A percentile compares a stretch with the other conserved stretches of the same genome.
Conservation (phyloP, 1,284 basidiomycete genomes). For the Boletus putidus region DNA sequence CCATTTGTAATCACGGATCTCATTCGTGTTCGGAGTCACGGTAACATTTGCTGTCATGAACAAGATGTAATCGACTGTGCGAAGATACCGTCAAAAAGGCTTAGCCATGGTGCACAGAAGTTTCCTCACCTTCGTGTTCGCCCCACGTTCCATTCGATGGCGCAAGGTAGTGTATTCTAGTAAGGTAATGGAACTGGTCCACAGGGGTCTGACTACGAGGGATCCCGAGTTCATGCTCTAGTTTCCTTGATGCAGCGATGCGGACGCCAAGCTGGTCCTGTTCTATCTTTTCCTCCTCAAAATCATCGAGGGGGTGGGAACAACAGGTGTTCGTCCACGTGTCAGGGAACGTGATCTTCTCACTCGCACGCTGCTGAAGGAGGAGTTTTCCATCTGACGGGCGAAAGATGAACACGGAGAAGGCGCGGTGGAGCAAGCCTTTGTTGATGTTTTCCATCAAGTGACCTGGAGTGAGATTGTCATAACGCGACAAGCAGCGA, state of each 20-base stretch:
- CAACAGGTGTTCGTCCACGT: constrained; percentile 99
- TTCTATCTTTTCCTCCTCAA: constrained; percentile 79
- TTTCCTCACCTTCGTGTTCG: constrained; percentile 88
- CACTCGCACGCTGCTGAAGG: constrained; percentile 90
- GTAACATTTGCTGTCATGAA: constrained; percentile 90
- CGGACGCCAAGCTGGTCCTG: constrained; percentile 83
- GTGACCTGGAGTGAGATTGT: constrained; percentile 57
- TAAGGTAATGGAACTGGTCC: constrained; percentile 92
- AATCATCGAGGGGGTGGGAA: constrained; percentile 94
- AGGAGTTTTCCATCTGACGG: constrained; percentile 94
- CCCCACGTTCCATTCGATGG: constrained; percentile 94
- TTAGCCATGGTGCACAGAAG: neutral
- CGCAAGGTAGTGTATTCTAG: constrained; percentile 96
- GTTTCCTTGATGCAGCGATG: constrained; percentile 89
- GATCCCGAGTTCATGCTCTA: constrained; percentile 97
- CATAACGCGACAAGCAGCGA: neutral
- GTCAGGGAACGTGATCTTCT: constrained; percentile 99
- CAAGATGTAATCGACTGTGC: constrained; percentile 95
- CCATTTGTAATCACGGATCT: constrained; percentile 91
- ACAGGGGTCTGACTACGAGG: constrained; percentile 74
- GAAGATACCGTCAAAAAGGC: constrained; percentile 6
- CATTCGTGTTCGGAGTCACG: constrained; percentile 85
- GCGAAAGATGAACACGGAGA: constrained; percentile 96
- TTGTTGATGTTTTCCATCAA: constrained; percentile 97
- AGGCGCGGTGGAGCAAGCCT: constrained; percentile 95